A percentile compares a stretch with the other conserved stretches of the same genome.
Evolutionary conservation across 805 yeast genomes (phyloP).

Genomic region (Barnettozyma salicaria): DNA sequence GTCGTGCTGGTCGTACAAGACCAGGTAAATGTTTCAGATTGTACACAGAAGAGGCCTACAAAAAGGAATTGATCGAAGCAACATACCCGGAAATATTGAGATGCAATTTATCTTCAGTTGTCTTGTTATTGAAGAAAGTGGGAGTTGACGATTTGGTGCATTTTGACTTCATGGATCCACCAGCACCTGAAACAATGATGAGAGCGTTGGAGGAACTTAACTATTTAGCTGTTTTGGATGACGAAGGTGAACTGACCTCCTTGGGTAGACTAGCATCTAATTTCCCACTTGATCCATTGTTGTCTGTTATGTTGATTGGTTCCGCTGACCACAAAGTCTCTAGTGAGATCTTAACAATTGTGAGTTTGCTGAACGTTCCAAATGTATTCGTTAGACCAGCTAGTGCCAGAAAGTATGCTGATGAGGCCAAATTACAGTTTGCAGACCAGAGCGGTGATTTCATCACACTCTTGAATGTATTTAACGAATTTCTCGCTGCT

Average conservation of each 20-base stretch:
- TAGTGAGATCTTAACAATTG: slow-evolving; percentile 80
- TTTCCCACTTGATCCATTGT: slow-evolving; percentile 93
- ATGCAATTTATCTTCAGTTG: slow-evolving; percentile 86
- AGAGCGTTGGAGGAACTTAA: slow-evolving; percentile 94
- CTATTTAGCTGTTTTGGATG: slow-evolving; percentile 82
- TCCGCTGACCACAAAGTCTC: slow-evolving; percentile 83
- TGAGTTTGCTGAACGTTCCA: slow-evolving; percentile 89
- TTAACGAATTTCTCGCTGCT: slow-evolving; percentile 71
- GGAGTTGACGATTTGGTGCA: slow-evolving; percentile 96
- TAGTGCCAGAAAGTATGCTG: slow-evolving; percentile 81
- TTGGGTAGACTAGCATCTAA: slow-evolving; percentile 86
- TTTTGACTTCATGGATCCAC: slow-evolving; percentile 98
- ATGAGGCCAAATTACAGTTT: slow-evolving; percentile 79
- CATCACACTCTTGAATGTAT: slow-evolving; percentile 82
- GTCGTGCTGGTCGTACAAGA: slow-evolving; percentile 99
- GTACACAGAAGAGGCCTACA: slow-evolving; percentile 94
- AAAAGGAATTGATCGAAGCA: slow-evolving; percentile 89
- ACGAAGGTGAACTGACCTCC: slow-evolving; percentile 85
- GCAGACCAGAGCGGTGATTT: slow-evolving; percentile 97
- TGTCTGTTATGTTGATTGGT: slow-evolving; percentile 88
- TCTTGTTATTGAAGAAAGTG: slow-evolving; percentile 84
- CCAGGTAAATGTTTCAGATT: slow-evolving; percentile 97
- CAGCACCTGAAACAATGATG: slow-evolving; percentile 99
- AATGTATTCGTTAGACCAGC: slow-evolving; percentile 93
- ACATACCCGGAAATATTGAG: slow-evolving; percentile 94